Percentiles rank a stretch among this genome's conserved stretches.
Evolutionary conservation across 2,329 filamentous ascomycete genomes (phyloP).

Genomic region (Geoglossum cookeanum): DNA sequence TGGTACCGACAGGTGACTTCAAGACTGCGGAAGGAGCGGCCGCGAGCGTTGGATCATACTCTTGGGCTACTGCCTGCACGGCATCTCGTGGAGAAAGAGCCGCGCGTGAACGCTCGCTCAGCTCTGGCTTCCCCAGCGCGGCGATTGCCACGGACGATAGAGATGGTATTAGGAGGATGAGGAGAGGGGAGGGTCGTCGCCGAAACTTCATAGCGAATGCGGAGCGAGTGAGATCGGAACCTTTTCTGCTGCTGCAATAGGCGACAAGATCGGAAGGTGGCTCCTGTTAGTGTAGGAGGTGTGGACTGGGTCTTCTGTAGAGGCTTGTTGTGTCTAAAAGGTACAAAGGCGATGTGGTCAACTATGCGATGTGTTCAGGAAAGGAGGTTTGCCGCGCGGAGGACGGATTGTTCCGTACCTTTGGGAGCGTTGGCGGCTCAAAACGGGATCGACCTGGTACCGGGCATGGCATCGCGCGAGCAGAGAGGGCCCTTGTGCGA

Average conservation of each 20-base stretch:
- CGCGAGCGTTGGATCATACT: slow-evolving; percentile 4
- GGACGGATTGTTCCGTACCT: too few relatives aligned
- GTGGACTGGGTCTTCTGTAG: neutral
- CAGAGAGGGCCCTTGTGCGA: too few relatives aligned
- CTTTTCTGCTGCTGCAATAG: neutral
- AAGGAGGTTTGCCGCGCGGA: neutral
- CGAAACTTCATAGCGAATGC: slow-evolving; percentile 39
- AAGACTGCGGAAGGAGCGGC: slow-evolving; percentile 15
- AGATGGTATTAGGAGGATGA: slow-evolving; percentile 41
- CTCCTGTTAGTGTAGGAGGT: neutral
- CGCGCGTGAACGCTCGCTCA: neutral
- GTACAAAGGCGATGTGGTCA: neutral
- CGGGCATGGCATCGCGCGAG: too few relatives aligned
- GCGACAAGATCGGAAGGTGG: neutral
- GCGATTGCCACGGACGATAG: slow-evolving; percentile 29
- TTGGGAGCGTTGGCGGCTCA: neutral
- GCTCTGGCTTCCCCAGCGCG: slow-evolving; percentile 11
- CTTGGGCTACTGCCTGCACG: neutral
- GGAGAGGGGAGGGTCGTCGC: slow-evolving; percentile 32
- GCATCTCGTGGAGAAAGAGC: neutral
- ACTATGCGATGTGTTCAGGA: neutral
- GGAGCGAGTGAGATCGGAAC: neutral
- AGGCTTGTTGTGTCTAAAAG: neutral
- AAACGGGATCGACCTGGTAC: neutral
- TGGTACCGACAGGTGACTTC: slow-evolving; percentile 32